Conservation (phyloP, 495 filamentous ascomycete genomes). For the Sporormia fimetaria region DNA sequence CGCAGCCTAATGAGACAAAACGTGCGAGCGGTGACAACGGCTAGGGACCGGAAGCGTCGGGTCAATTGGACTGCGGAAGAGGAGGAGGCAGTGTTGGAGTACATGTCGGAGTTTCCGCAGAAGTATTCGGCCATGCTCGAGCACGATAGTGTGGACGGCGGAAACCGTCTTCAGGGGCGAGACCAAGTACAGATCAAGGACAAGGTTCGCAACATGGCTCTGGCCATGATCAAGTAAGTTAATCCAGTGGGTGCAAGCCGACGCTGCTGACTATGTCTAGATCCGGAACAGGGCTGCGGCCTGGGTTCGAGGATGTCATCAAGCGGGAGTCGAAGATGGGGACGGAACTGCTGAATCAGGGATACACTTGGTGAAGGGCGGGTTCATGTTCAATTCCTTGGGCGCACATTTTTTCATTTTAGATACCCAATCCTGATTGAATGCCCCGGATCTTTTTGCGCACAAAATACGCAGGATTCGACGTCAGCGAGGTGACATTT, state of each 20-base stretch:
- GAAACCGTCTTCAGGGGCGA: constrained; percentile 34
- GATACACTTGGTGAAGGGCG: background rate
- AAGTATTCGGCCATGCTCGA: constrained; percentile 44
- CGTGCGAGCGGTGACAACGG: background rate
- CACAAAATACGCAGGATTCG: no score
- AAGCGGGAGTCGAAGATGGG: background rate
- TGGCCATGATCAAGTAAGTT: constrained; percentile 47
- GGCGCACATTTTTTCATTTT: no score
- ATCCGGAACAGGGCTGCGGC: constrained; percentile 1
- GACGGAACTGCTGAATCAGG: constrained; percentile 1
- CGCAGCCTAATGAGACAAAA: constrained; percentile 21
- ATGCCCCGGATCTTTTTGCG: no score
- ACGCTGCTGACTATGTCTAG: background rate
- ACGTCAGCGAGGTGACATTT: no score
- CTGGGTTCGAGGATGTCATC: constrained; percentile 7
- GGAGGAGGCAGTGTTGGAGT: constrained; percentile 38
- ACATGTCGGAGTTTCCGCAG: constrained; percentile 39
- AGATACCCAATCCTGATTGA: no score
- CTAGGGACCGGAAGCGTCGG: constrained; percentile 26
- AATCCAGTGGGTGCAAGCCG: background rate
- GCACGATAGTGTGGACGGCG: constrained; percentile 21
- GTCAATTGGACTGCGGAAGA: constrained; percentile 40
- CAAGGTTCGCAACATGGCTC: constrained; percentile 54
- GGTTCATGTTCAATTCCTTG: background rate
- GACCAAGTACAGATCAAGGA: constrained; percentile 54